phyloP scores from a whole-genome alignment of 2,329 filamentous ascomycete species.

The Eutypella sp. region DNA sequence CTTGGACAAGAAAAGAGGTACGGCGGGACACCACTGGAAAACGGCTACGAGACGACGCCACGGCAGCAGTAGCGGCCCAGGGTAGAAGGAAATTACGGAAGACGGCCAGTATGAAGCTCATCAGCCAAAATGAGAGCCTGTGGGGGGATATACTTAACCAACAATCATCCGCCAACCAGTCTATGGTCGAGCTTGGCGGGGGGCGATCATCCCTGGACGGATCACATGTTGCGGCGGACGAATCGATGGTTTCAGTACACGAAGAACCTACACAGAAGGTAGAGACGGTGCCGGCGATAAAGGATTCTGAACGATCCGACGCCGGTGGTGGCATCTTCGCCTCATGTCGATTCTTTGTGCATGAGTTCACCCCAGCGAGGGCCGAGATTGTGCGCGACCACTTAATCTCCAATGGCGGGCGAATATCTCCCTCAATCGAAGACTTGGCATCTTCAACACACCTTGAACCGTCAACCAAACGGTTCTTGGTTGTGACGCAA shows the following conservation, averaged over 20 bases:
- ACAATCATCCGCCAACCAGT: slow-evolving; percentile 27
- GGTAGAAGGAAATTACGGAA: slow-evolving; percentile 79
- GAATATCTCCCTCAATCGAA: slow-evolving; percentile 36
- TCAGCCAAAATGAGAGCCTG: slow-evolving; percentile 73
- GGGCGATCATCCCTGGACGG: slow-evolving; percentile 10
- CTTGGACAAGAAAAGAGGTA: slow-evolving; percentile 59
- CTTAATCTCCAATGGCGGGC: slow-evolving; percentile 44
- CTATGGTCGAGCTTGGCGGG: slow-evolving; percentile 8
- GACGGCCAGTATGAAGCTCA: slow-evolving; percentile 79
- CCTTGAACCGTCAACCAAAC: slow-evolving; percentile 27
- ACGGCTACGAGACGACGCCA: slow-evolving; percentile 47
- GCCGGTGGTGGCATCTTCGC: slow-evolving; percentile 44
- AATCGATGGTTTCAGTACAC: slow-evolving; percentile 2
- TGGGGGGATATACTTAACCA: slow-evolving; percentile 82
- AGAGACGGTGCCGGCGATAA: slow-evolving; percentile 2
- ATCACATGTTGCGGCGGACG: slow-evolving; percentile 3
- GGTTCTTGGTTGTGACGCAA: slow-evolving; percentile 53
- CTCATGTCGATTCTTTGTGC: slow-evolving; percentile 52
- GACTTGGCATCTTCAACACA: slow-evolving; percentile 29
- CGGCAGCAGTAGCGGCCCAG: slow-evolving; percentile 39
- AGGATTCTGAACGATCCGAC: slow-evolving; percentile 8
- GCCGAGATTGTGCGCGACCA: slow-evolving; percentile 43
- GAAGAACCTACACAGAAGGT: slow-evolving; percentile 4
- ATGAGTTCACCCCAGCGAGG: slow-evolving; percentile 53
- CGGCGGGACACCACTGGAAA: slow-evolving; percentile 51